phyloP scores from a whole-genome alignment of 352 stramenopile genomes.

The Globisporangium iwayamae region DNA sequence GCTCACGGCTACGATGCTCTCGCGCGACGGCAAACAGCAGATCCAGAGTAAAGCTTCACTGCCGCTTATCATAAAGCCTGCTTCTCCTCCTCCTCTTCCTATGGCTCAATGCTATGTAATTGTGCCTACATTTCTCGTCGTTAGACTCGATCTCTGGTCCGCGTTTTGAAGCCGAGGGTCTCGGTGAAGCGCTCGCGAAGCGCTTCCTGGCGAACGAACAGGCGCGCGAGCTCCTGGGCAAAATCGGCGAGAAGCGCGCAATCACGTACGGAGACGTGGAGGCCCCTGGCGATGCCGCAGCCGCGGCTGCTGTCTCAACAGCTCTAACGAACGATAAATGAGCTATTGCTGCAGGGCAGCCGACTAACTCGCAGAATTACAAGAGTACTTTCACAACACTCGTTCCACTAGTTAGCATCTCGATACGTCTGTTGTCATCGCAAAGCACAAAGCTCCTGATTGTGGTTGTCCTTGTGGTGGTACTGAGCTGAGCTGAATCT shows the following conservation, averaged over 20 bases:
- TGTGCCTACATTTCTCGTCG: too few species aligned
- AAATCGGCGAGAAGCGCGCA: slow-evolving; percentile 64
- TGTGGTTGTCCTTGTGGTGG: too few species aligned
- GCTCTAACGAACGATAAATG: too few species aligned
- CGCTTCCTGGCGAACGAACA: slow-evolving; percentile 56
- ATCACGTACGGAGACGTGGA: slow-evolving; percentile 73
- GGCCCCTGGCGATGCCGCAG: slow-evolving; percentile 59
- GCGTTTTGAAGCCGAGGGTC: slow-evolving; percentile 47
- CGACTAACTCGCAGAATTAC: too few species aligned
- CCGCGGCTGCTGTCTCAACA: slow-evolving; percentile 24
- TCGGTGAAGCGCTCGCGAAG: slow-evolving; percentile 61
- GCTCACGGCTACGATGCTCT: slow-evolving; percentile 70
- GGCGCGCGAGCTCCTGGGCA: slow-evolving; percentile 53
- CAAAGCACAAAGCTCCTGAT: too few species aligned
- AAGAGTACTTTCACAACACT: too few species aligned
- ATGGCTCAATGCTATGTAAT: too few species aligned
- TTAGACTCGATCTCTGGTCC: slow-evolving; percentile 49
- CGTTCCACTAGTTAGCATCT: background rate
- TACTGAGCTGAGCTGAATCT: too few species aligned
- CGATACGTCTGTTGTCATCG: background rate
- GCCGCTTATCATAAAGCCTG: background rate
- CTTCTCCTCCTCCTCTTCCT: too few species aligned
- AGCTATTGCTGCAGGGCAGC: too few species aligned
- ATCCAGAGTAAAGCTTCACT: slow-evolving; percentile 30
- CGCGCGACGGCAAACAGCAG: slow-evolving; percentile 61